These are phyloP conservation scores for Ogataea wickerhamii DNA, from an alignment of 805 yeast species.

Conservation along the genomic window DNA sequence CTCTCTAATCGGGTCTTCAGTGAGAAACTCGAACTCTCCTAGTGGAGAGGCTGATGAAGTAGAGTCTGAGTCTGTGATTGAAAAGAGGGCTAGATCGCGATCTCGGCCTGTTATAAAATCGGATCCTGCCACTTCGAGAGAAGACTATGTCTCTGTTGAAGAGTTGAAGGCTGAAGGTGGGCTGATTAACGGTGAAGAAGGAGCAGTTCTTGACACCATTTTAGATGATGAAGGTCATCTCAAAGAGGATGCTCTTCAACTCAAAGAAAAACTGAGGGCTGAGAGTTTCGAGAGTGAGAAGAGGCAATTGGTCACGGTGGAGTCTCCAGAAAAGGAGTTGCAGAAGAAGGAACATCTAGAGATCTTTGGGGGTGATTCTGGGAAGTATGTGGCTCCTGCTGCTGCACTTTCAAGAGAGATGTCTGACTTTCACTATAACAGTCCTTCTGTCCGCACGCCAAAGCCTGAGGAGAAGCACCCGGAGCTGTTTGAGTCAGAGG, in stretches of 20 bases:
- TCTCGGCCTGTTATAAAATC: constrained; percentile 45
- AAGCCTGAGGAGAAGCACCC: constrained; percentile 5
- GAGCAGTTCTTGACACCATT: constrained; percentile 48
- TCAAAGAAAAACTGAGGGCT: constrained; percentile 17
- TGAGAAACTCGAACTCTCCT: constrained; percentile 28
- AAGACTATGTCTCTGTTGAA: constrained; percentile 28
- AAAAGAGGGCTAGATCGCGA: constrained; percentile 23
- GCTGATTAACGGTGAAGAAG: constrained; percentile 54
- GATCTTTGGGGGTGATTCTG: constrained; percentile 32
- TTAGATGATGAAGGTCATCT: constrained; percentile 53
- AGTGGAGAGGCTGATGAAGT: constrained; percentile 17
- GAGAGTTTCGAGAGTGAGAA: constrained; percentile 2
- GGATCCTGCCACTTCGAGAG: constrained; percentile 27
- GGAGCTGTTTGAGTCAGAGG: constrained; percentile 24
- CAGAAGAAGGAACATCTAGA: constrained; percentile 12
- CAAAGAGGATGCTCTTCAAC: constrained; percentile 43
- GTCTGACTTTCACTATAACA: constrained; percentile 18
- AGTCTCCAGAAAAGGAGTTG: constrained; percentile 3
- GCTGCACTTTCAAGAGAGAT: constrained; percentile 23
- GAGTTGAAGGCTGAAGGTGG: constrained; percentile 47
- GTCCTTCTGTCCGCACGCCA: constrained; percentile 9
- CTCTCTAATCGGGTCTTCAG: constrained; percentile 51
- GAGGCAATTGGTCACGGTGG: constrained; percentile 1
- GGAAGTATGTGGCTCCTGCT: constrained; percentile 34
- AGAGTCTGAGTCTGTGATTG: constrained; percentile 7